A percentile compares a stretch with the other conserved stretches of the same genome.
These are phyloP conservation scores for Xylaria polymorpha DNA, from an alignment of 2,329 filamentous ascomycete species.

Conservation along the genomic window DNA sequence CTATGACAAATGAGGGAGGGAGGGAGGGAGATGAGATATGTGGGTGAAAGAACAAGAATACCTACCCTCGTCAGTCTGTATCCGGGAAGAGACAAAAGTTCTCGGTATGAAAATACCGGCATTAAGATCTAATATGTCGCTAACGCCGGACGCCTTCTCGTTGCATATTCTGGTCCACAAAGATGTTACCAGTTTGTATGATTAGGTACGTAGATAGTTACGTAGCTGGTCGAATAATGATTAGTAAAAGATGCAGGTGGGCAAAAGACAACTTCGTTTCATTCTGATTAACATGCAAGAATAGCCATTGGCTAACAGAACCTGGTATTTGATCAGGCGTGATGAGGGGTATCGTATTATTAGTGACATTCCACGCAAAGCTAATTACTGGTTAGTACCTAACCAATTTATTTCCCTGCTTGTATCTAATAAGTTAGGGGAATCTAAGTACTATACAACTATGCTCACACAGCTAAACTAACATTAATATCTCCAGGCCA, in stretches of 20 bases:
- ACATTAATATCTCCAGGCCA: background rate
- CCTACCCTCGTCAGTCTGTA: background rate
- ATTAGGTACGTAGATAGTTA: background rate
- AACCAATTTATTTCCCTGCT: background rate
- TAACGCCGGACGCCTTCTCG: background rate
- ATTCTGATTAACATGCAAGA: background rate
- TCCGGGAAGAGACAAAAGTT: background rate
- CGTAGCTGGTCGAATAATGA: background rate
- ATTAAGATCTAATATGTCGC: background rate
- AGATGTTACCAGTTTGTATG: background rate
- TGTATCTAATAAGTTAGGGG: background rate
- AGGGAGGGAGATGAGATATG: slow-evolving; percentile 8
- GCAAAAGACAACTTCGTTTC: background rate
- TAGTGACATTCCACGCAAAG: background rate
- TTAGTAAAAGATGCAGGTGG: background rate
- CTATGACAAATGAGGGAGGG: slow-evolving; percentile 24
- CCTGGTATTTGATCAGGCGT: background rate
- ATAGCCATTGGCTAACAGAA: background rate
- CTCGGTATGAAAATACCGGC: slow-evolving; percentile 1
- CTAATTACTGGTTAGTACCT: background rate
- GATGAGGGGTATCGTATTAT: background rate
- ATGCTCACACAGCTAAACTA: no score
- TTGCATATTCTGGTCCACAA: background rate
- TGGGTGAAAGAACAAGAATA: background rate
- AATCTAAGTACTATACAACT: background rate